Evolutionary conservation across 805 yeast species (phyloP), one percentile per base, ranked within the genome.

Genomic region (Candida schatavii): DNA sequence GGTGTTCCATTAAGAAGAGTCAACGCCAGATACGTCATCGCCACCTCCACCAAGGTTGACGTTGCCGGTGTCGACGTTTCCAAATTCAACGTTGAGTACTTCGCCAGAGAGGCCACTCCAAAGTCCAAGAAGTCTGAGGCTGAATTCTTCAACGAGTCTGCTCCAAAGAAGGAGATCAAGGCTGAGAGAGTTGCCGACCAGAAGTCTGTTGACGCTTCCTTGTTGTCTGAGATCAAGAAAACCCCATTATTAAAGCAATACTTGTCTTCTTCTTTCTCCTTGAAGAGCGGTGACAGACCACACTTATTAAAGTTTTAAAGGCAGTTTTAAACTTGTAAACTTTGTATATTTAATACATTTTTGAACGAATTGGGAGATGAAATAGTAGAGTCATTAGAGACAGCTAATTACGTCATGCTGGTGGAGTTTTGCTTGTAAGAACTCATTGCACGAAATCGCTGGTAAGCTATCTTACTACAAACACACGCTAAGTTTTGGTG

Each of bases 1-100:
- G 99, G 99, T 80, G 99, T 91, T 59, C 98, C 99, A 72, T 81
- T 91, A 74, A 89, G 98, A 85, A 88, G 97, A 82, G 98, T 91
- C 61, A 93, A 91, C 74, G 84, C 97, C 62, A 88, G 96, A 75
- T 93, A 91, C 78, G 99, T 93, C 61, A 91, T 91, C 77, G 98
- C 97, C 65, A 91, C 99, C 68, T 88, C 97, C 59, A 93, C 99
- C 75, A 75, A 80, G 72, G 86, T 93, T 64, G 74, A 81, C 56
- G 84, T 91, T 57, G 78, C 80, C 45, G 73, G 83, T 55, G 88
- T 89, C 57, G 86, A 87, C 65, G 89, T 87, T 58, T 77, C 88
- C 66, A 93, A 91, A 77, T 91, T 86, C 83, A 80, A 84, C 74
- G 95, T 81, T 64, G 85, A 84, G 61, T 93, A 91, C 89, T 91